Evolutionary conservation across 2,329 filamentous ascomycete species (phyloP).

Genomic region (Colletotrichum cordylinicola): DNA sequence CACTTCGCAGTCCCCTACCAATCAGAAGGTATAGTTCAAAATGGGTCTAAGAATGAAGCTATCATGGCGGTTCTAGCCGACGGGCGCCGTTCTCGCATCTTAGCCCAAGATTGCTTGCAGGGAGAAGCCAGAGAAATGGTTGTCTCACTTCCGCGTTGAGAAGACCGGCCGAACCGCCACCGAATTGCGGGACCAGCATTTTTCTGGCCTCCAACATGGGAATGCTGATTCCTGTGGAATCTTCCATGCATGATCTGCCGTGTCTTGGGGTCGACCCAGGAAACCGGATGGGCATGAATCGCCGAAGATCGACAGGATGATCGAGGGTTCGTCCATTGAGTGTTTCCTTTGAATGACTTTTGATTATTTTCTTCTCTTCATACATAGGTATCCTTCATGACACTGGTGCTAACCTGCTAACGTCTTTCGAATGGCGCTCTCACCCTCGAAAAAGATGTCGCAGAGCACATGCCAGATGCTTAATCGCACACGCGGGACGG

Average conservation of each 20-base stretch:
- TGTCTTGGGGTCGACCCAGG: neutral
- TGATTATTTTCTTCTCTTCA: neutral
- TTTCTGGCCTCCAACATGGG: neutral
- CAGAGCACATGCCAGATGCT: neutral
- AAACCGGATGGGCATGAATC: neutral
- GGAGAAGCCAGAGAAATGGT: neutral
- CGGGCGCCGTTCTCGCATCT: neutral
- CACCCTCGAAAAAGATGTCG: neutral
- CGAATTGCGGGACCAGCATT: neutral
- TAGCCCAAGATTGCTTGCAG: neutral
- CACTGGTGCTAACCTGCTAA: neutral
- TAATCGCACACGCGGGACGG: neutral
- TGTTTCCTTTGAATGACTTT: neutral
- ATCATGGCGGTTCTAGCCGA: neutral
- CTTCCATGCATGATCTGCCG: neutral
- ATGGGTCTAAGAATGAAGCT: neutral
- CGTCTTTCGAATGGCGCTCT: neutral
- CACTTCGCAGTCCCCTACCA: neutral
- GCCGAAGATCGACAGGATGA: neutral
- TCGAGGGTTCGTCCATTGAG: neutral
- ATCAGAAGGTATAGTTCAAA: neutral
- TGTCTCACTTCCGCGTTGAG: neutral
- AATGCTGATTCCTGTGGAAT: neutral
- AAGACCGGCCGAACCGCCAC: neutral
- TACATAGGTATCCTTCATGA: neutral